These are phyloP conservation scores for Trypanosoma scelopori DNA, from an alignment of 208 protist genomes.

Conservation along the genomic window DNA sequence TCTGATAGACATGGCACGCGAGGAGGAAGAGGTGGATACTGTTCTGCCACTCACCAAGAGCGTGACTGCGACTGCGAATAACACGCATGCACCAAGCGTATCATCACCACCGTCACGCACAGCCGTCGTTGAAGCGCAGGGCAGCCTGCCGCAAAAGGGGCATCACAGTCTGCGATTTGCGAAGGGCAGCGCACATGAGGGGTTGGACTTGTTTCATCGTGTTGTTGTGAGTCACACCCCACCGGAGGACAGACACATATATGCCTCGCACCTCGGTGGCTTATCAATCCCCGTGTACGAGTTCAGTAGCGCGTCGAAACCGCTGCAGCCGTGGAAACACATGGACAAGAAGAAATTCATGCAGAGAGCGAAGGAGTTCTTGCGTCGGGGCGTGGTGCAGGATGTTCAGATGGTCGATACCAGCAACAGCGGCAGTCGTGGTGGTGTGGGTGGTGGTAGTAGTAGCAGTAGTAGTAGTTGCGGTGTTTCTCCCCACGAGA, in stretches of 20 bases:
- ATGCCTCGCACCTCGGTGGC: constrained; percentile 67
- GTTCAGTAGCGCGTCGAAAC: constrained; percentile 72
- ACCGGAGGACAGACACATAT: constrained; percentile 51
- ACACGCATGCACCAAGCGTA: not conserved
- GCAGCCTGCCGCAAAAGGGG: constrained; percentile 20
- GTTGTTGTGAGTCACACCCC: constrained; percentile 61
- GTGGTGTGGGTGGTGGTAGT: not conserved
- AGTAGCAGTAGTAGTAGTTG: constrained; percentile 1
- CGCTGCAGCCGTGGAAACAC: constrained; percentile 42
- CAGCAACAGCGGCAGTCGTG: not conserved
- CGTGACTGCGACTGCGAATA: not conserved
- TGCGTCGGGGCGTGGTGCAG: constrained; percentile 46
- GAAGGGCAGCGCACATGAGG: constrained; percentile 47
- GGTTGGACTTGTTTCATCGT: constrained; percentile 59
- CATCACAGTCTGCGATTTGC: constrained; percentile 15
- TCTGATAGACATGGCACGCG: constrained; percentile 62
- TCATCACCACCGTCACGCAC: constrained; percentile 26
- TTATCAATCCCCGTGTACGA: constrained; percentile 72
- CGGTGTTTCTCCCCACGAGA: not conserved
- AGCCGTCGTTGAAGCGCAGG: constrained; percentile 29
- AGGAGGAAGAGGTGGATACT: constrained; percentile 50
- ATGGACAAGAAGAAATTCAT: constrained; percentile 27
- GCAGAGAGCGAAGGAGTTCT: constrained; percentile 39
- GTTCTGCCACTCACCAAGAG: not conserved
- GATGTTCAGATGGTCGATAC: constrained; percentile 34